Evolutionary conservation across 331 rosid species (phyloP).

Genomic region (Saraca asoca): DNA sequence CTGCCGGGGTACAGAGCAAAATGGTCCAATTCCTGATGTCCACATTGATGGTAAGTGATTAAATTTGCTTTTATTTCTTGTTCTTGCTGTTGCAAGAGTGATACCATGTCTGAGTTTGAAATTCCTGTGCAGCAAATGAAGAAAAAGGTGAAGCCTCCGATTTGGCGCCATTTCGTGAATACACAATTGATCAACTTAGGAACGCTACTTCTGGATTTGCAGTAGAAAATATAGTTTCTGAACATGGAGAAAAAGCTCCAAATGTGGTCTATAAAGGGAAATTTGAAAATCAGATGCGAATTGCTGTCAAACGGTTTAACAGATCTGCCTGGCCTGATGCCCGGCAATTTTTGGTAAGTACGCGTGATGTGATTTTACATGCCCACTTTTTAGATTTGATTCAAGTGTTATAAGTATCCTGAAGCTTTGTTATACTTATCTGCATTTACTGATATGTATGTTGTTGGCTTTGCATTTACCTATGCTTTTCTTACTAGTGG

Average conservation of each 20-base stretch:
- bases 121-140: constrained; percentile 56
- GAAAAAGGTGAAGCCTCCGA: constrained; percentile 54
- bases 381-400: constrained; percentile 19
- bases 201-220: constrained; percentile 85
- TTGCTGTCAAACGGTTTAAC: constrained; percentile 87
- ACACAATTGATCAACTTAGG: constrained; percentile 76
- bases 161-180: constrained; percentile 63
- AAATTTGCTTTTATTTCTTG: constrained; percentile 20
- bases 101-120: constrained; percentile 31
- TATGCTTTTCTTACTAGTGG: not conserved
- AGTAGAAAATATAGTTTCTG: constrained; percentile 83
- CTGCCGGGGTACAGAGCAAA: constrained; percentile 51
- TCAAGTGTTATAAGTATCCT: not conserved
- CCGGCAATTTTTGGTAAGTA: constrained; percentile 74
- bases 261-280: constrained; percentile 88
- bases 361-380: constrained; percentile 14
- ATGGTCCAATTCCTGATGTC: constrained; percentile 51
- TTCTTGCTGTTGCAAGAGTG: constrained; percentile 27
- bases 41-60: constrained; percentile 51
- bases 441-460: not conserved
- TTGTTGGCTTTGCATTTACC: constrained; percentile 4
- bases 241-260: constrained; percentile 95
- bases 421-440: constrained; percentile 10
- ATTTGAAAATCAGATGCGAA: constrained; percentile 74
- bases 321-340: constrained; percentile 92